Percentiles rank a stretch among this genome's conserved stretches.
These are phyloP conservation scores for Breynia disticha DNA, from an alignment of 441 rosid genomes.

Conservation along the genomic window DNA sequence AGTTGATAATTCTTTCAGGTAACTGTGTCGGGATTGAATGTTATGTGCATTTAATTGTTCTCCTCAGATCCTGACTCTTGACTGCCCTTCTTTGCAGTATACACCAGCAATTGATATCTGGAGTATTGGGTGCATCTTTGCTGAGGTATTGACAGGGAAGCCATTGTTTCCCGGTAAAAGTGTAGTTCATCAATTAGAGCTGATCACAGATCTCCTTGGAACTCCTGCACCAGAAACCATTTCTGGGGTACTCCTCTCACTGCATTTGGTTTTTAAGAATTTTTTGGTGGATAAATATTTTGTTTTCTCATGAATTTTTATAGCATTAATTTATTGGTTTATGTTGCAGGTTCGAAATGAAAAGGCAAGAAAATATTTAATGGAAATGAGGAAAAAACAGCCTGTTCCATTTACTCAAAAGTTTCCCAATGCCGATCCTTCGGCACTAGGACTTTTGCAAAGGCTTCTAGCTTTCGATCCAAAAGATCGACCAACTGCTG, in stretches of 20 bases:
- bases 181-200: slow-evolving; percentile 88
- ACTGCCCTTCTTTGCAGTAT: slow-evolving; percentile 46
- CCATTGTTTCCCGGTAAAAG: slow-evolving; percentile 98
- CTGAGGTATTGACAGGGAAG: slow-evolving; percentile 91
- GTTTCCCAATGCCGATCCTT: slow-evolving; percentile 83
- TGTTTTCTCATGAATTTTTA: background rate
- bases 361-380: slow-evolving; percentile 83
- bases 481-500: slow-evolving; percentile 76
- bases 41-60: slow-evolving; percentile 24
- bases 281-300: no score
- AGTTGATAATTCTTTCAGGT: slow-evolving; percentile 81
- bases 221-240: slow-evolving; percentile 79
- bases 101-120: slow-evolving; percentile 99
- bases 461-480: slow-evolving; percentile 93
- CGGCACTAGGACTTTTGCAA: slow-evolving; percentile 60
- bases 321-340: slow-evolving; percentile 1
- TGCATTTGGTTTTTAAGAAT: no score
- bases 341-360: slow-evolving; percentile 82
- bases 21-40: slow-evolving; percentile 34
- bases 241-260: slow-evolving; percentile 41
- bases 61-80: slow-evolving; percentile 18
- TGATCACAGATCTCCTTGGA: slow-evolving; percentile 95
- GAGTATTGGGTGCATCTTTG: slow-evolving; percentile 98
- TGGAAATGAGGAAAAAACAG: slow-evolving; percentile 74
- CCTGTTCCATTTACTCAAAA: slow-evolving; percentile 61